Evolutionary conservation across 768 basidiomycete species (phyloP).

Genomic region (Lactifluus pinguis): DNA sequence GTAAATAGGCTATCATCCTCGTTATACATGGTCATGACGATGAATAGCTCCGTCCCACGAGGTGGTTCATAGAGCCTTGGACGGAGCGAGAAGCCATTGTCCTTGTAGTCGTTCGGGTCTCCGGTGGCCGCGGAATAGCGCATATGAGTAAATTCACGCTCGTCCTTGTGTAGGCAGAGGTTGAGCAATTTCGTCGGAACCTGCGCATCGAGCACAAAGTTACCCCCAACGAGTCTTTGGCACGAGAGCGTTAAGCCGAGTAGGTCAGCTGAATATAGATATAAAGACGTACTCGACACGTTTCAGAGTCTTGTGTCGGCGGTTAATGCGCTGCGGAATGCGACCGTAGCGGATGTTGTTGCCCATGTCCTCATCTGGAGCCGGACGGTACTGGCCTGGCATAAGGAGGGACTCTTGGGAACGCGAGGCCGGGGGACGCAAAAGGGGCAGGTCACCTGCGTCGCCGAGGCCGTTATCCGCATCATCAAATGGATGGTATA

Average conservation of each 20-base stretch:
- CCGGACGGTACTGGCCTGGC: slow-evolving; percentile 37
- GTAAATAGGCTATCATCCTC: slow-evolving; percentile 87
- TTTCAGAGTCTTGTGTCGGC: slow-evolving; percentile 91
- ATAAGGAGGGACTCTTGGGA: slow-evolving; percentile 22
- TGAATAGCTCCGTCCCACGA: slow-evolving; percentile 86
- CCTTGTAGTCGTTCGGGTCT: slow-evolving; percentile 88
- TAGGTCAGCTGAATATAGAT: not conserved
- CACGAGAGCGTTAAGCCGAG: not conserved
- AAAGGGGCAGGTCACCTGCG: slow-evolving; percentile 58
- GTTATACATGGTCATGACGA: slow-evolving; percentile 98
- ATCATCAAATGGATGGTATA: slow-evolving; percentile 25
- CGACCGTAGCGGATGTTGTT: slow-evolving; percentile 78
- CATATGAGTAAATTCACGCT: slow-evolving; percentile 93
- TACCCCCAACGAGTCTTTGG: slow-evolving; percentile 75
- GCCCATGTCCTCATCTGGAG: slow-evolving; percentile 28
- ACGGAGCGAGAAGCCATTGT: slow-evolving; percentile 74
- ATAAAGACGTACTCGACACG: slow-evolving; percentile 61
- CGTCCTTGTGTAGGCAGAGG: slow-evolving; percentile 65
- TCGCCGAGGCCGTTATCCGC: slow-evolving; percentile 32
- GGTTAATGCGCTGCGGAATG: slow-evolving; percentile 83
- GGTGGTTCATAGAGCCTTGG: slow-evolving; percentile 90
- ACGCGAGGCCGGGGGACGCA: slow-evolving; percentile 25
- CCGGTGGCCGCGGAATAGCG: slow-evolving; percentile 93
- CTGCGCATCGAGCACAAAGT: slow-evolving; percentile 83
- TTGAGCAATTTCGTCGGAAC: slow-evolving; percentile 89